Conservation (phyloP, 1,139 yeast species). For the Geotrichum citri-aurantii region DNA sequence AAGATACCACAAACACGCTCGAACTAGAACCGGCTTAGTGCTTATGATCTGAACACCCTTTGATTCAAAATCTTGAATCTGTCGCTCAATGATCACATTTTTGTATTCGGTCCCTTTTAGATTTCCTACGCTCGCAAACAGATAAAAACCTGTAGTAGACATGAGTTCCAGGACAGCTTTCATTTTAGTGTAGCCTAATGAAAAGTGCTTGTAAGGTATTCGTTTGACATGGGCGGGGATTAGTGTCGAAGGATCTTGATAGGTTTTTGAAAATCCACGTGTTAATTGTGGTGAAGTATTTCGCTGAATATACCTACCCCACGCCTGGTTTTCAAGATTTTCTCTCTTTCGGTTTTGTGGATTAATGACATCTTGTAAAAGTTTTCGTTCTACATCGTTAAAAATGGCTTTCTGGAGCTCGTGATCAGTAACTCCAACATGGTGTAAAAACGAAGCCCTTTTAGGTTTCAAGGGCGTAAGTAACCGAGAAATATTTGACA, state of each 20-base stretch:
- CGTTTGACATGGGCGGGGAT: background rate
- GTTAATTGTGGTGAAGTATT: slow-evolving; percentile 7
- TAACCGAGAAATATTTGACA: background rate
- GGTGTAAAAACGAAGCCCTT: slow-evolving; percentile 5
- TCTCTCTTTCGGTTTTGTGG: background rate
- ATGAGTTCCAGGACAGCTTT: slow-evolving; percentile 7
- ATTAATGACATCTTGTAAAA: slow-evolving; percentile 1
- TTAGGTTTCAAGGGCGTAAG: background rate
- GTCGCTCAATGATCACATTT: background rate
- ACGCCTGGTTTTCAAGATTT: background rate
- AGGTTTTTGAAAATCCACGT: background rate
- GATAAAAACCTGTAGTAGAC: slow-evolving; percentile 8
- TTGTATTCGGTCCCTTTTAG: background rate
- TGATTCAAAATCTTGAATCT: slow-evolving; percentile 1
- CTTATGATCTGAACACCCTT: slow-evolving; percentile 5
- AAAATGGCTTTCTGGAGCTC: slow-evolving; percentile 2
- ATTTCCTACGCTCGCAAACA: slow-evolving; percentile 7
- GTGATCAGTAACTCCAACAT: slow-evolving; percentile 9
- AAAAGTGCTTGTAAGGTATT: slow-evolving; percentile 13
- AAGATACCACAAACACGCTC: slow-evolving; percentile 17
- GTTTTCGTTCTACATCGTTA: slow-evolving; percentile 6
- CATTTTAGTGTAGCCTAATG: slow-evolving; percentile 6
- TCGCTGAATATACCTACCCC: slow-evolving; percentile 10
- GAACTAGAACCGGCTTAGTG: slow-evolving; percentile 9
- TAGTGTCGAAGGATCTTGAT: background rate